phyloP scores from a whole-genome alignment of 495 filamentous ascomycete genomes.

The Neurospora hispaniola region DNA sequence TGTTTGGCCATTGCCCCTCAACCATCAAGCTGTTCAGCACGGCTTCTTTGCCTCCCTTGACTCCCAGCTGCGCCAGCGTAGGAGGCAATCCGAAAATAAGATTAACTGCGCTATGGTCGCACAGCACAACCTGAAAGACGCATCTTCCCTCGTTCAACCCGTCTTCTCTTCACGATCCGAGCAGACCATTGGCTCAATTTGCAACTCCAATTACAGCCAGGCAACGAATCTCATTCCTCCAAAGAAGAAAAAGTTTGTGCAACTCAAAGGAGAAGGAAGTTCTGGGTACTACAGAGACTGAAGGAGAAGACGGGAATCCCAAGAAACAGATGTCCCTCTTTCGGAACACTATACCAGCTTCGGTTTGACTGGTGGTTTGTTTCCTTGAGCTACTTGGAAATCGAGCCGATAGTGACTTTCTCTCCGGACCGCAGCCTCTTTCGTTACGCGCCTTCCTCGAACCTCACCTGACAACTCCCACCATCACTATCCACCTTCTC shows the following conservation, averaged over 20 bases:
- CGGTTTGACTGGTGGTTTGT: not conserved
- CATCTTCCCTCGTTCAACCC: constrained; percentile 19
- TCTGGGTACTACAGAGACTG: not conserved
- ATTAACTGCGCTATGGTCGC: constrained; percentile 21
- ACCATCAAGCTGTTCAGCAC: constrained; percentile 14
- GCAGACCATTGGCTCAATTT: constrained; percentile 20
- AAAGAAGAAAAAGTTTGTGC: not conserved
- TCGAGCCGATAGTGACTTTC: not conserved
- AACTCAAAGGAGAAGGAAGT: constrained; percentile 11
- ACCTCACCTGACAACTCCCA: constrained; percentile 1
- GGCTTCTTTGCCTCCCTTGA: not conserved
- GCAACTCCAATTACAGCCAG: constrained; percentile 10
- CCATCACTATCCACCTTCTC: not conserved
- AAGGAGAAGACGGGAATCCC: constrained; percentile 5
- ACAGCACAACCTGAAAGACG: constrained; percentile 16
- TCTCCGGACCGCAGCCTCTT: not conserved
- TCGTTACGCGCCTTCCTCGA: not conserved
- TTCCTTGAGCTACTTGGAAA: not conserved
- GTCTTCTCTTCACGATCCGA: constrained; percentile 15
- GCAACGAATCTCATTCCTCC: constrained; percentile 19
- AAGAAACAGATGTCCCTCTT: not conserved
- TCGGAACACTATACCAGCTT: not conserved
- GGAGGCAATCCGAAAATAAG: constrained; percentile 10
- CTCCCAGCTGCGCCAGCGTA: constrained; percentile 8
- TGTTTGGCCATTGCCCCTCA: constrained; percentile 17